Conservation (phyloP, 106 monocot genomes). For the Dendrobium huoshanense region DNA sequence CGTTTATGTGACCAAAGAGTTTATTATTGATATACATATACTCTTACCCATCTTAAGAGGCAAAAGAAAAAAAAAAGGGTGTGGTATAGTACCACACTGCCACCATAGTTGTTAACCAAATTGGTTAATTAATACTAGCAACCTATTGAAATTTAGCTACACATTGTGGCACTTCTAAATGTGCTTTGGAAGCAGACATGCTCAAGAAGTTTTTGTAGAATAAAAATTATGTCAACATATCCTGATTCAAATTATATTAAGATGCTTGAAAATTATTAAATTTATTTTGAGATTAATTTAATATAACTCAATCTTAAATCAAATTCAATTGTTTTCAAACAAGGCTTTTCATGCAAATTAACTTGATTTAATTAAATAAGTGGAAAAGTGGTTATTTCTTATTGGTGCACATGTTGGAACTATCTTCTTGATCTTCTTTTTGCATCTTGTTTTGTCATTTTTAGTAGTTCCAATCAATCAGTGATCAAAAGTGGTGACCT, state of each 20-base stretch:
- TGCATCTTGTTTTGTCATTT: not conserved
- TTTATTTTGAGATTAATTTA: too few species aligned
- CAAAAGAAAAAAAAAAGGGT: not conserved
- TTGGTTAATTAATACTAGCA: not conserved
- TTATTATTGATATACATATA: not conserved
- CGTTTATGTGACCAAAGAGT: not conserved
- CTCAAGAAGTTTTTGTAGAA: not conserved
- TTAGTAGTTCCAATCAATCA: not conserved
- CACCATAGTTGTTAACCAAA: not conserved
- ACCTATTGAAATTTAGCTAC: not conserved
- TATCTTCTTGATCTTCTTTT: not conserved
- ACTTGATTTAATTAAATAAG: not conserved
- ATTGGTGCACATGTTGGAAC: not conserved
- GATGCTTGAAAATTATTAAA: too few species aligned
- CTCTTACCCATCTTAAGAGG: not conserved
- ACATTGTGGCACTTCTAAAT: not conserved
- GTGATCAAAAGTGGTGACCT: not conserved
- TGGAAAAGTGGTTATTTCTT: not conserved
- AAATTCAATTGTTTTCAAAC: not conserved
- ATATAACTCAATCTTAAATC: too few species aligned
- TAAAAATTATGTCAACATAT: too few species aligned
- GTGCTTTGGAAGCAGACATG: not conserved
- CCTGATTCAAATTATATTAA: too few species aligned
- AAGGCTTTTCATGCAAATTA: not conserved
- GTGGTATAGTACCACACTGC: not conserved